phyloP scores from a whole-genome alignment of 2,329 filamentous ascomycete species.

The Calonectria naviculata region DNA sequence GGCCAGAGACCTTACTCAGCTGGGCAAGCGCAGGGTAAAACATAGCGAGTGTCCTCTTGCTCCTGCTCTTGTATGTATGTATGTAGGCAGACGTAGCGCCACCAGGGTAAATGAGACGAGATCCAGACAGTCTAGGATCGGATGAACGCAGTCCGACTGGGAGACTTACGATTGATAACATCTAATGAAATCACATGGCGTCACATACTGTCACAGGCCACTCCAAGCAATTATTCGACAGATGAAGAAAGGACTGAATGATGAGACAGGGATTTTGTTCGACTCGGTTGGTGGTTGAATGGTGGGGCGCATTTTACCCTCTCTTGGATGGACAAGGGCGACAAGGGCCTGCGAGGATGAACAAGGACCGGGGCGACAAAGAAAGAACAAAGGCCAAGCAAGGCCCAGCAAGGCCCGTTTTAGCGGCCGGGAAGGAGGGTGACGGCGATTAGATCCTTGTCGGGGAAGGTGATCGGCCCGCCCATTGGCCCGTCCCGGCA shows the following conservation, averaged over 20 bases:
- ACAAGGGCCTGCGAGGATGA: slow-evolving; percentile 1
- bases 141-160: slow-evolving; percentile 1
- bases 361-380: slow-evolving; percentile 3
- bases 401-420: slow-evolving; percentile 22
- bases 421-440: slow-evolving; percentile 40
- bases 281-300: slow-evolving; percentile 18
- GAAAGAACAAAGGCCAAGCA: slow-evolving; percentile 12
- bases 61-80: background rate
- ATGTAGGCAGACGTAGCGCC: background rate
- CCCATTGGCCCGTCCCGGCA: slow-evolving; percentile 45
- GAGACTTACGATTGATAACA: background rate
- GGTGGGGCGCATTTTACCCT: slow-evolving; percentile 9
- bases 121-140: background rate
- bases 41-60: too few species aligned
- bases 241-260: slow-evolving; percentile 9
- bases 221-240: slow-evolving; percentile 10
- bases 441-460: slow-evolving; percentile 49
- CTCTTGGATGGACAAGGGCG: slow-evolving; percentile 2
- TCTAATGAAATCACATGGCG: slow-evolving; percentile 18
- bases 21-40: background rate
- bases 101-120: background rate
- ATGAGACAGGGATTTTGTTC: slow-evolving; percentile 11
- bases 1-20: background rate
- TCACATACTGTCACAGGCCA: slow-evolving; percentile 13
- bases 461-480: slow-evolving; percentile 45